Base-by-base conservation (phyloP, 2,329 filamentous ascomycete genomes). In the Phoma sp. region DNA sequence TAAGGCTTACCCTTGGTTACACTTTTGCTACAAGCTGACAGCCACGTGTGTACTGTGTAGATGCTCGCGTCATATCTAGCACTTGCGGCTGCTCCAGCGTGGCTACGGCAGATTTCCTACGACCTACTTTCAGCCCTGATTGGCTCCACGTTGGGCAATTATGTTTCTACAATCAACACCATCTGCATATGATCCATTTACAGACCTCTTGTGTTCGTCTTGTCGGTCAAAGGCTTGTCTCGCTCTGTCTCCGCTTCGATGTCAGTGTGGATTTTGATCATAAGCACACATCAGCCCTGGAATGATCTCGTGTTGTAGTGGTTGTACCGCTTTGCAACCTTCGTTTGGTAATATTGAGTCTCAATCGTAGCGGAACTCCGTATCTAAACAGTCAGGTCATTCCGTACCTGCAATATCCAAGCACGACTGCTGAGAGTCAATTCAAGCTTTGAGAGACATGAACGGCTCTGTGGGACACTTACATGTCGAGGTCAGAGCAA, bases 21-120 rank as follows among this genome's bases (percentile, higher is more conserved):
- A n/a, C n/a, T n/a, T n/a, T n/a, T n/a, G n/a, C n/a, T n/a, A n/a
- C n/a, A n/a, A n/a, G n/a, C n/a, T n/a, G n/a, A n/a, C 54, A 62
- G 62, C 59, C 60, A 68, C 62, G 60, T 64, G 50, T 63, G 25
- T 17, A 43, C 58, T 64, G 50, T 63, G 25, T 17, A 43, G 15
- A 21, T 24, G 45, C 40, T 49, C 36, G 40, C 46, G 40, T 55
- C 40, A 45, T 25, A 22, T 40, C 45, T 35, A 46, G 50, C 51
- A 40, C 50, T 40, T 53, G 47, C 43, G 43, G 50, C 55, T 49
- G 51, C 57, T 39, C 27, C 41, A 55, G 51, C 57, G 62, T 58
- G 63, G 63, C 63, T 63, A 64, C 52, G 24, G 22, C 43, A 33
- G 43, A 31, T 41, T 47, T 32, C 25, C 43, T 49, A 22, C 35